Base-by-base conservation (phyloP, 805 yeast genomes). In the Yamadazyma insecticola region DNA sequence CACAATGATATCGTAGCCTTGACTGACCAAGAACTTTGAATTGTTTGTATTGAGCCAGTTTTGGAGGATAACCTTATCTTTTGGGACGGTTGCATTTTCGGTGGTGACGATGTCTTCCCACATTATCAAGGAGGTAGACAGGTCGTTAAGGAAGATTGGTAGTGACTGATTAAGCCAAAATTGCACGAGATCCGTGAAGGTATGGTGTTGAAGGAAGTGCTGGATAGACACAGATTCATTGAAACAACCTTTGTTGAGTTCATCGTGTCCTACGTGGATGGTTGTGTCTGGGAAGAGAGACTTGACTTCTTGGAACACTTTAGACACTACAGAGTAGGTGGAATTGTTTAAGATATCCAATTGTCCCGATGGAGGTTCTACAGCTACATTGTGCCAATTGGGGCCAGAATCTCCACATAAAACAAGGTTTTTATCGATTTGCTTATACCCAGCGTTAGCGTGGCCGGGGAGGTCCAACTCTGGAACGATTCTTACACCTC, bases 241-340 rank as follows among this genome's bases (percentile, higher is more conserved):
- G 47, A 57, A 63, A 43, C 71, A 64, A 8, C 34, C 35, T 6
- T 48, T 38, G 20, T 45, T 50, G 31, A 63, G 42, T 43, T 65
- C 71, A 35, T 65, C 70, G 19, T 46, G 50, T 5, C 71, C 71
- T 23, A 63, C 64, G 37, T 65, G 71, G 51, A 61, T 61, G n/a
- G 53, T 40, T 25, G 55, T 39, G 36, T 64, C 70, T 5, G 38
- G 23, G 38, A 63, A 65, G 9, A 61, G 30, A 2, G 26, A 30
- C 14, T 49, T 39, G 10, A 65, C 25, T 27, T 65, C 70, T 6
- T 50, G 31, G 40, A 52, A 63, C 6, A 65, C 57, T 13, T 47
- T 45, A 22, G 40, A 37, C 4, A 64, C 52, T 14, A 61, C 52
- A 2, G 53, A 51, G 30, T 56, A 61, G 2, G 65, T 53, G 4